phyloP scores from a whole-genome alignment of 176 grass and related monocot genomes.

The Triticum turgidum region DNA sequence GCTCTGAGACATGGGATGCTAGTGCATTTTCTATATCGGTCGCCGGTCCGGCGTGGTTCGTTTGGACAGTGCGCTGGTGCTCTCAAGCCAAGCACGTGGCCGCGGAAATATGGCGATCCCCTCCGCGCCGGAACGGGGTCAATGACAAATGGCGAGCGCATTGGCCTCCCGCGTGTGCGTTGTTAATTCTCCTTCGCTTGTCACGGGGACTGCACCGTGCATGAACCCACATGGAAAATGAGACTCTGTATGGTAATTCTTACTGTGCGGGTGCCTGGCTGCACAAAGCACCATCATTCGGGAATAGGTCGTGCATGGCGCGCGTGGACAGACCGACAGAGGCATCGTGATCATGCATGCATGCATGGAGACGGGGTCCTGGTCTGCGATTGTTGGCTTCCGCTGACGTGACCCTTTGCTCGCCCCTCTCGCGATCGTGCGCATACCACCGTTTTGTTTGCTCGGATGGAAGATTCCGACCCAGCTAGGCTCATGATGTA shows the following conservation, averaged over 20 bases:
- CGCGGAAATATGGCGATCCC: no score
- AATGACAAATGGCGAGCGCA: background rate
- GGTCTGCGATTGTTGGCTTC: background rate
- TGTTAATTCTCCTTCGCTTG: no score
- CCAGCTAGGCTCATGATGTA: background rate
- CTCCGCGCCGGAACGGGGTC: constrained; percentile 20
- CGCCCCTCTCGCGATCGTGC: constrained; percentile 12
- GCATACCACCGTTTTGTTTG: constrained; percentile 10
- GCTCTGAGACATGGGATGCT: background rate
- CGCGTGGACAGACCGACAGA: background rate
- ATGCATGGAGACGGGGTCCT: background rate
- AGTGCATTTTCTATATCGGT: background rate
- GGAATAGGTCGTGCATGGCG: background rate
- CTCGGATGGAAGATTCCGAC: background rate
- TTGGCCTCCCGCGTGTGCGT: background rate
- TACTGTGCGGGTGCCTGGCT: no score
- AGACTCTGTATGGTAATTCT: no score
- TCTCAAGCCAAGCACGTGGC: no score
- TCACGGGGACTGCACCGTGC: no score
- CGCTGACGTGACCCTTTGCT: background rate
- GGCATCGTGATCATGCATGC: background rate
- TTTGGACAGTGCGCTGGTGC: background rate
- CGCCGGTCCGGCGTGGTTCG: background rate
- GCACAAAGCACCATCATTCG: no score
- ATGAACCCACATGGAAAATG: no score